Conservation (phyloP, 805 yeast species). For the Cyberlindnera amylophila region DNA sequence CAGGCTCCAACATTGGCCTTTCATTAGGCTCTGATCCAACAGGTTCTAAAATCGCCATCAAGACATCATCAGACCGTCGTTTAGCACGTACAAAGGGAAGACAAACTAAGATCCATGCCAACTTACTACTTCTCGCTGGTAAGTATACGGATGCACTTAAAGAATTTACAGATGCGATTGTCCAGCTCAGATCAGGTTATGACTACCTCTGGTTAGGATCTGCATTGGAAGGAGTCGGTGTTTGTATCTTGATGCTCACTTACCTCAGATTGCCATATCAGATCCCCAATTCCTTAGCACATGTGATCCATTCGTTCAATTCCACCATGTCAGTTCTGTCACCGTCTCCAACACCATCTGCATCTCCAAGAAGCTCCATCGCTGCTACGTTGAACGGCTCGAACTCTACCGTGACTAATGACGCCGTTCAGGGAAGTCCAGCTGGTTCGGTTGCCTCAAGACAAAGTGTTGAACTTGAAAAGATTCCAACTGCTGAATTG, state of each 20-base stretch:
- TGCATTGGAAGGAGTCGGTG: slow-evolving; percentile 76
- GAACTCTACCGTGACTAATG: neutral
- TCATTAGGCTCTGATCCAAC: slow-evolving; percentile 28
- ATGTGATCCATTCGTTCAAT: slow-evolving; percentile 32
- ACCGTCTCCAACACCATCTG: slow-evolving; percentile 29
- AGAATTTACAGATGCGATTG: slow-evolving; percentile 71
- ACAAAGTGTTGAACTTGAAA: slow-evolving; percentile 19
- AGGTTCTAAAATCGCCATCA: slow-evolving; percentile 33
- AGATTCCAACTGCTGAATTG: slow-evolving; percentile 31
- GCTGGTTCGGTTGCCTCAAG: neutral
- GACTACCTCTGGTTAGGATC: slow-evolving; percentile 89
- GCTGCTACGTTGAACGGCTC: slow-evolving; percentile 5
- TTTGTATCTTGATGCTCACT: slow-evolving; percentile 58
- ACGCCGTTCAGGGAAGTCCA: too few relatives aligned
- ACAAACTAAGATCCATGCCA: slow-evolving; percentile 69
- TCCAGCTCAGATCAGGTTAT: slow-evolving; percentile 51
- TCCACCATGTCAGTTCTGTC: slow-evolving; percentile 5
- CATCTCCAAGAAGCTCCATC: slow-evolving; percentile 49
- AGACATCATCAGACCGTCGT: slow-evolving; percentile 32
- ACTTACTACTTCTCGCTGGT: slow-evolving; percentile 78
- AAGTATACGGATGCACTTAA: slow-evolving; percentile 65
- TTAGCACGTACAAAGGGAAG: slow-evolving; percentile 61
- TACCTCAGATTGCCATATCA: slow-evolving; percentile 51
- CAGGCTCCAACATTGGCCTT: slow-evolving; percentile 24
- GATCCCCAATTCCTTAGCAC: slow-evolving; percentile 30